These are phyloP conservation scores for Shiraia sp. DNA, from an alignment of 2,329 filamentous ascomycete species.

Conservation along the genomic window DNA sequence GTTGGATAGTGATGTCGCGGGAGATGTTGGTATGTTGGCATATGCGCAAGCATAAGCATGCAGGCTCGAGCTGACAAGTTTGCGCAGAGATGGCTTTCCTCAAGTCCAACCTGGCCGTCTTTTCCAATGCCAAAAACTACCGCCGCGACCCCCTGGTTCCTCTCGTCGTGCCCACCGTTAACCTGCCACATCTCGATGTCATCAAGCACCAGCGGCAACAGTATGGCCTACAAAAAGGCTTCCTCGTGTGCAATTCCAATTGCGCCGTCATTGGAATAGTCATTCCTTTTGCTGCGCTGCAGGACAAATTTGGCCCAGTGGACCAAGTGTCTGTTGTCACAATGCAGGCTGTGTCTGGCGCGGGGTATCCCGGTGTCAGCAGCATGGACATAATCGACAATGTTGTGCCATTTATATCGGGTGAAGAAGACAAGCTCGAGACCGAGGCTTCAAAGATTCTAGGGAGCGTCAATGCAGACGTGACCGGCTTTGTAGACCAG, in stretches of 20 bases:
- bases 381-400: constrained; percentile 97
- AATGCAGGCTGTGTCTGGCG: constrained; percentile 91
- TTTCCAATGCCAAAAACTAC: constrained; percentile 98
- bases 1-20: constrained; percentile 88
- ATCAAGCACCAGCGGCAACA: constrained; percentile 85
- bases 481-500: constrained; percentile 78
- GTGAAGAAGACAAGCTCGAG: constrained; percentile 96
- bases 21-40: constrained; percentile 73
- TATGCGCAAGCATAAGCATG: background rate
- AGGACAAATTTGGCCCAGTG: constrained; percentile 80
- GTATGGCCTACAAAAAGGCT: constrained; percentile 76
- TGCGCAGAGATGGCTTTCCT: constrained; percentile 79
- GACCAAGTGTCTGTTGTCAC: constrained; percentile 83
- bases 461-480: constrained; percentile 70
- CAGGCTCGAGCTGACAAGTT: constrained; percentile 3
- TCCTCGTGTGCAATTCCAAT: constrained; percentile 97
- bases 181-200: constrained; percentile 81
- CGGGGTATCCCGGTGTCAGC: constrained; percentile 86
- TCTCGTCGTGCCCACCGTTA: constrained; percentile 93
- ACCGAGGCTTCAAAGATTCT: constrained; percentile 95
- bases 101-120: constrained; percentile 84
- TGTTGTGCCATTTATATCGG: constrained; percentile 88
- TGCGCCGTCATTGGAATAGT: constrained; percentile 96
- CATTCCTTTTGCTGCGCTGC: constrained; percentile 89
- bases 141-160: constrained; percentile 87